phyloP scores from a whole-genome alignment of 257 asterid species.

The Ehretia macrophylla region DNA sequence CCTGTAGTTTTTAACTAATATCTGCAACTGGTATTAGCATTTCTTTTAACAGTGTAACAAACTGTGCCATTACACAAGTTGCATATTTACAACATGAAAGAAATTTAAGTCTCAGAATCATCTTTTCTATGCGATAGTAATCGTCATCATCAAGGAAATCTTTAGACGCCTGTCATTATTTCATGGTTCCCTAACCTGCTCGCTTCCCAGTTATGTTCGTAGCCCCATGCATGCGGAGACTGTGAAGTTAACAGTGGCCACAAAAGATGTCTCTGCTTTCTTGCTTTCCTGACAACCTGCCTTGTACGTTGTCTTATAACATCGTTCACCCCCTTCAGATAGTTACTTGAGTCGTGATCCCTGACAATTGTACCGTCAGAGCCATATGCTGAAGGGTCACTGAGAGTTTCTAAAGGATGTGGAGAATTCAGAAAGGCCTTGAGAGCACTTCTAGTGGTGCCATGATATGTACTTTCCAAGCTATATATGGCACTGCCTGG shows the following conservation, averaged over 20 bases:
- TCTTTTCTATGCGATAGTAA: constrained; percentile 4
- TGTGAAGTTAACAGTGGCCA: constrained; percentile 68
- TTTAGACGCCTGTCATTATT: constrained; percentile 39
- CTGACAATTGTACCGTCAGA: constrained; percentile 72
- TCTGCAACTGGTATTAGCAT: neutral
- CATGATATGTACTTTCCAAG: constrained; percentile 27
- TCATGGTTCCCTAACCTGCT: constrained; percentile 24
- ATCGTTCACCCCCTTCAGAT: constrained; percentile 62
- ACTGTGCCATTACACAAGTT: neutral
- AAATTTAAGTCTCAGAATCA: constrained; percentile 5
- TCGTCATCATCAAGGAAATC: neutral
- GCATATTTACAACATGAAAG: constrained; percentile 26
- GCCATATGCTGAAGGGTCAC: constrained; percentile 79
- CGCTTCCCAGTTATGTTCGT: constrained; percentile 31
- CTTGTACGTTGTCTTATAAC: constrained; percentile 45
- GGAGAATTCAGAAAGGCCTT: constrained; percentile 71
- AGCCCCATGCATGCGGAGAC: constrained; percentile 76
- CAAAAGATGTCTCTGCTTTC: constrained; percentile 51
- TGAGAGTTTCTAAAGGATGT: constrained; percentile 78
- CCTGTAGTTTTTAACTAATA: neutral
- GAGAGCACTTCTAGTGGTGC: constrained; percentile 42
- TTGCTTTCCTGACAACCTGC: constrained; percentile 32
- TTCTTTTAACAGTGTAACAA: neutral
- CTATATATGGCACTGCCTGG: constrained; percentile 54
- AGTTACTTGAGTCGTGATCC: constrained; percentile 88